Evolutionary conservation across 768 basidiomycete genomes (phyloP).

Genomic region (Artomyces pyxidatus): DNA sequence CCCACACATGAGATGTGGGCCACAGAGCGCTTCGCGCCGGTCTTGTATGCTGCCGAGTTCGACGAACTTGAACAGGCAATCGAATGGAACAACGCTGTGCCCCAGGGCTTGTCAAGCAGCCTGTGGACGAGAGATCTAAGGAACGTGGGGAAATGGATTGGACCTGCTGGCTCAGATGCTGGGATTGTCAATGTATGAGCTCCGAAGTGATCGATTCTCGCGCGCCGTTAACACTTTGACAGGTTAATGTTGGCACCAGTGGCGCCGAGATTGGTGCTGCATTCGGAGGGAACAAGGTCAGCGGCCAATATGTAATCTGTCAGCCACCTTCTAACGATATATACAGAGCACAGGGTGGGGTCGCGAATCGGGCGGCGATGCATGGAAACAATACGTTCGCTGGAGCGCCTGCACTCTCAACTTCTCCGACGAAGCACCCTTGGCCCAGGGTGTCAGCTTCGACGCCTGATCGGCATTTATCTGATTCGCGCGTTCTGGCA

Average conservation of each 20-base stretch:
- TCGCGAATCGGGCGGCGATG: conserved; percentile 93
- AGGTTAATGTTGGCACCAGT: conserved; percentile 62
- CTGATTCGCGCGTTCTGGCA: too few species aligned
- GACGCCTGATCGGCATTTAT: conserved; percentile 32
- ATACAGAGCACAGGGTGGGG: conserved; percentile 84
- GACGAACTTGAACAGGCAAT: conserved; percentile 84
- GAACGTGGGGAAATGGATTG: conserved; percentile 87
- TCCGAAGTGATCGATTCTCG: neutral
- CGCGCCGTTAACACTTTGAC: conserved; percentile 1
- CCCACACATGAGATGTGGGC: conserved; percentile 57
- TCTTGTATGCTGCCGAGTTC: conserved; percentile 80
- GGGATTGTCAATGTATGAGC: conserved; percentile 84
- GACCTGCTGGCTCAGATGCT: conserved; percentile 79
- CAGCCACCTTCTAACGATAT: neutral
- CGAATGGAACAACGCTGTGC: conserved; percentile 83
- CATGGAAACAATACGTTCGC: conserved; percentile 96
- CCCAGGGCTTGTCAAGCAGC: conserved; percentile 87
- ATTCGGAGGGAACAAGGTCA: conserved; percentile 91
- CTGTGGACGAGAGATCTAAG: conserved; percentile 84
- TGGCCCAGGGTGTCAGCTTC: conserved; percentile 93
- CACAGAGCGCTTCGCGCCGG: conserved; percentile 83
- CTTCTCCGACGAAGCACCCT: conserved; percentile 79
- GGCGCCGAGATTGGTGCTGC: conserved; percentile 78
- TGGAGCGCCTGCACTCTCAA: conserved; percentile 93
- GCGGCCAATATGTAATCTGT: conserved; percentile 13